Evolutionary conservation across 805 yeast genomes (phyloP), one percentile per base, ranked within the genome.

Genomic region (Zygotorulaspora sp.): DNA sequence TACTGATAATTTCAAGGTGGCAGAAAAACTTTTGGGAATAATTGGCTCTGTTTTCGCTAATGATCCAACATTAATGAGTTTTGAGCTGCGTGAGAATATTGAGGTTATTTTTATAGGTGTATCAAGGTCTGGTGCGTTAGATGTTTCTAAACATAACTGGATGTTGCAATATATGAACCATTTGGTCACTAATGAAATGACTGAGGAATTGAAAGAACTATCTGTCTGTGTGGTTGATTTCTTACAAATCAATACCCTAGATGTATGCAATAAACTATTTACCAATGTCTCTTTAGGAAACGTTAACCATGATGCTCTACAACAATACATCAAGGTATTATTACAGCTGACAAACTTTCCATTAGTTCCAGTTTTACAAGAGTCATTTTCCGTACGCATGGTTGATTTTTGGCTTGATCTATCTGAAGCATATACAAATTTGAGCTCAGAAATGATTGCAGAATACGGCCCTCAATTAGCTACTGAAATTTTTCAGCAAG

Each of bases 331-430:
- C 11, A 64, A 71, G 13, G 67, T 75, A 17, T 56, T 82, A 13
- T 43, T 80, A 12, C 66, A 66, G 36, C 53, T 83, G 35, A 75
- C 88, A 0, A 68, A 72, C 41, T 70, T 72, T 35, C 78, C 80
- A 1, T 75, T 80, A 2, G 44, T 58, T 5, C 82, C 92, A 0
- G 67, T 78, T 2, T 48, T 66, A 1, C 83, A 82, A 25, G 94
- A 83, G 55, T 56, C 60, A 11, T 64, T 80, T 6, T 74, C 80
- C 0, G 66, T 61, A 28, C 72, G 69, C 40, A 69, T 83, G 52
- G 66, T 80, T 6, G 74, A 75, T 22, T 80, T 83, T 52, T 84
- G 94, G 94, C 69, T 73, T 33, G 80, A 78, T 37, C 60, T 82
- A 21, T 72, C 78, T 5, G 87, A 80, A 40, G 63, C 70, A 1